phyloP scores from a whole-genome alignment of 371 early-diverging fungal genomes.

The Phascolomyces articulosus region DNA sequence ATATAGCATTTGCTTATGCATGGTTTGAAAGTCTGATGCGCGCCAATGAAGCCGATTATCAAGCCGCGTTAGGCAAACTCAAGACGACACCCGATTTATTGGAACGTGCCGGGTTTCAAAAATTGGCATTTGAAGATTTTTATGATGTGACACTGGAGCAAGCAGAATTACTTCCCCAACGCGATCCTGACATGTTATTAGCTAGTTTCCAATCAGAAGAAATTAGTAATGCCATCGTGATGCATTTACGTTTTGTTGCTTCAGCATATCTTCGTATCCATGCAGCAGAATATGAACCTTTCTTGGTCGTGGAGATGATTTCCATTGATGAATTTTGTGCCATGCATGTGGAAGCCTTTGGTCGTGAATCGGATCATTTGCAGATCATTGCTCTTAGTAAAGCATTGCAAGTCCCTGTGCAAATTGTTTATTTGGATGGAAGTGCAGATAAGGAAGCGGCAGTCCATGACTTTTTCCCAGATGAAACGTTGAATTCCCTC shows the following conservation, averaged over 20 bases:
- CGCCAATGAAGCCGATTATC: constrained; percentile 25
- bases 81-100: constrained; percentile 52
- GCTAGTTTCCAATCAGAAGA: constrained; percentile 64
- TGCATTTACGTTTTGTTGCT: constrained; percentile 66
- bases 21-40: constrained; percentile 66
- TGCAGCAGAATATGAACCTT: constrained; percentile 69
- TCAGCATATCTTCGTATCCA: constrained; percentile 70
- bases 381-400: constrained; percentile 69
- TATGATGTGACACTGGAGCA: constrained; percentile 59
- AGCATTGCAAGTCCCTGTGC: constrained; percentile 57
- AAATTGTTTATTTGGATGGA: constrained; percentile 71
- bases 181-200: constrained; percentile 52
- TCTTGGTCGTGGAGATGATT: constrained; percentile 59
- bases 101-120: constrained; percentile 55
- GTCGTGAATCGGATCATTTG: constrained; percentile 72
- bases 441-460: constrained; percentile 50
- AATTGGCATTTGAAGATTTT: constrained; percentile 68
- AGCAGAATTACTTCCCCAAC: constrained; percentile 34
- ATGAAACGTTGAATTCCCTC: constrained; percentile 23
- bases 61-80: constrained; percentile 40
- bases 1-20: constrained; percentile 66
- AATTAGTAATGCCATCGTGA: constrained; percentile 69
- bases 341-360: constrained; percentile 73
- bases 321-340: constrained; percentile 69
- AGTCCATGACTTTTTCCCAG: constrained; percentile 56